Percentiles rank a stretch among this genome's conserved stretches.
phyloP scores from a whole-genome alignment of 257 asterid species.

The Jacaranda mimosifolia region DNA sequence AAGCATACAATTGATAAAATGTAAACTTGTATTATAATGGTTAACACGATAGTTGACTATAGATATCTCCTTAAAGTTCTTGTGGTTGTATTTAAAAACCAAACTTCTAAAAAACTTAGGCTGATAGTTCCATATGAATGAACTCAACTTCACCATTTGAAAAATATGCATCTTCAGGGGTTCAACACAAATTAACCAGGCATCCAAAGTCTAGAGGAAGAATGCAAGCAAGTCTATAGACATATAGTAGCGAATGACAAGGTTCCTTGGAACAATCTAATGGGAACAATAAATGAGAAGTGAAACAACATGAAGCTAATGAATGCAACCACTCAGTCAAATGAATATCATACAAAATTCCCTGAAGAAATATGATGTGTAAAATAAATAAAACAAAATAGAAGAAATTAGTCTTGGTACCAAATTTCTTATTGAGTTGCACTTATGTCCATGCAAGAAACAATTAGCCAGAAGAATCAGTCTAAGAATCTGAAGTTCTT shows the following conservation, averaged over 20 bases:
- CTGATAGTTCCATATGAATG: background rate
- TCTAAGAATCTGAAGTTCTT: slow-evolving; percentile 17
- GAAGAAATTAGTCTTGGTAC: background rate
- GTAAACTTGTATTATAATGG: background rate
- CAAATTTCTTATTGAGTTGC: background rate
- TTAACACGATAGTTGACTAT: background rate
- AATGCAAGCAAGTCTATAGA: no score
- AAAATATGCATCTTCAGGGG: no score
- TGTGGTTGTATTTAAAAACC: background rate
- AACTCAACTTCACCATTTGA: background rate
- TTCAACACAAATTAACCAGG: no score
- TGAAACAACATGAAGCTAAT: no score
- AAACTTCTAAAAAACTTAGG: background rate
- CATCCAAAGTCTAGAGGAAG: no score
- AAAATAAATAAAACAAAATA: slow-evolving; percentile 4
- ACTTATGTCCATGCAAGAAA: background rate
- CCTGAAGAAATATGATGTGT: slow-evolving; percentile 5
- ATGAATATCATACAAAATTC: background rate
- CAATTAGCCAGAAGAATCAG: slow-evolving; percentile 24
- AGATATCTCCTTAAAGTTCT: background rate
- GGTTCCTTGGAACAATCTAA: no score
- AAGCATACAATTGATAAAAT: background rate
- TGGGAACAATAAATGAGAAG: no score
- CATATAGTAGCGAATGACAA: no score
- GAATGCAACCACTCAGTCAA: no score